Base-by-base conservation (phyloP, 2,329 filamentous ascomycete genomes). In the Blumeria graminis region DNA sequence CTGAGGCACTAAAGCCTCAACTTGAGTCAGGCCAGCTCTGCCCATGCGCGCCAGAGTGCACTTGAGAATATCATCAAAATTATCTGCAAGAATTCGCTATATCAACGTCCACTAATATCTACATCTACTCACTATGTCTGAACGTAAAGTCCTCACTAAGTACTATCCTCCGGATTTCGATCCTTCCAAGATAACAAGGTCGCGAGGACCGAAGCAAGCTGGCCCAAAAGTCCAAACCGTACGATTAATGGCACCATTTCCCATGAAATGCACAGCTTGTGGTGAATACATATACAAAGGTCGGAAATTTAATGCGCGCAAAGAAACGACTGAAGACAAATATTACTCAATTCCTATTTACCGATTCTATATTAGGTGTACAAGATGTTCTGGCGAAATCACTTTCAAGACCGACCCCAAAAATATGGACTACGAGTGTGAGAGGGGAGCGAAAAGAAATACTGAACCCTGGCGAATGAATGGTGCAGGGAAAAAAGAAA, bases 331-430 rank as follows among this genome's bases (percentile, higher is more conserved):
- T 0, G 84, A 92, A 18, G 85, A 95, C 64, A 85, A 83, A 62
- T 98, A 98, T 71, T 79, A 94, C 51, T 78, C 78, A 54, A 93
- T 96, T 60, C 79, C 86, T 59, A 88, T 94, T 60, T 92, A 82
- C 70, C 79, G 84, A 34, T 95, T 96, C 73, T 92, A 89, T 70
- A 93, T 90, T 64, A 77, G 86, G 7, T 95, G 90, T 70, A 94
- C 89, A 36, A 73, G 87, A 52, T 95, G 90, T 70, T 81, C 76
- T 46, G 81, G 78, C 46, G 87, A 94, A 66, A 94, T 96, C 62
- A 88, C 86, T 0, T 94, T 96, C 72, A 83, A 85, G 61, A 96
- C 92, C 0, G 92, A 98, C 63, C 92, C 92, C 0, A 93, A 93
- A 69, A 89, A 89, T 65, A 87, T 88, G 75, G 90, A 96, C 67